Percentiles rank a stretch among this genome's conserved stretches.
Conservation (phyloP, 2,329 filamentous ascomycete species). For the Sporothrix protearum region DNA sequence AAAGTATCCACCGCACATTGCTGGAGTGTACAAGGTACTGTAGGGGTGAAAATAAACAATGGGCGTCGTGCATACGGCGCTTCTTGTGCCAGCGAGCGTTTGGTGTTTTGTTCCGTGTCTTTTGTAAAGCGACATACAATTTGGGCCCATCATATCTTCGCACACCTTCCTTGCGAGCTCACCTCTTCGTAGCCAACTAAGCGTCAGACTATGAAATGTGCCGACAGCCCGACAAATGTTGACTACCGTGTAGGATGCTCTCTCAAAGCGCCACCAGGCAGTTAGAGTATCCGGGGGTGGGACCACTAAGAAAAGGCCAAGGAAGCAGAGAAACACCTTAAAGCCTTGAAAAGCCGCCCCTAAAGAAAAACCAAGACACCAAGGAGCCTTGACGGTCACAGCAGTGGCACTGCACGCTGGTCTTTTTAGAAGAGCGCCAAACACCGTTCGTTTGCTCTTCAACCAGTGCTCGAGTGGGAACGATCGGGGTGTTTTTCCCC, state of each 20-base stretch:
- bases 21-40: neutral
- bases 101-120: too few relatives aligned
- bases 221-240: too few relatives aligned
- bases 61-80: neutral
- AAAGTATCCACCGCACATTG: too few relatives aligned
- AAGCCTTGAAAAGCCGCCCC: neutral
- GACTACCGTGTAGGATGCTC: too few relatives aligned
- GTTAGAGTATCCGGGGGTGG: constrained; percentile 12
- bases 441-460: neutral
- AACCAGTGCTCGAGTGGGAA: neutral
- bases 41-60: neutral
- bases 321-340: neutral
- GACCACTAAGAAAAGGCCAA: neutral
- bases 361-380: neutral
- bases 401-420: too few relatives aligned
- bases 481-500: neutral
- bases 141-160: too few relatives aligned
- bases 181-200: too few relatives aligned
- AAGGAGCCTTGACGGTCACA: too few relatives aligned
- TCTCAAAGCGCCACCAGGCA: neutral
- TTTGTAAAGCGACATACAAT: too few relatives aligned
- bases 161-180: too few relatives aligned
- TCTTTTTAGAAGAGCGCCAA: too few relatives aligned
- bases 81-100: too few relatives aligned
- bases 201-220: neutral